Conservation (phyloP, 83 land plant species). For the Picea engelmannii region DNA sequence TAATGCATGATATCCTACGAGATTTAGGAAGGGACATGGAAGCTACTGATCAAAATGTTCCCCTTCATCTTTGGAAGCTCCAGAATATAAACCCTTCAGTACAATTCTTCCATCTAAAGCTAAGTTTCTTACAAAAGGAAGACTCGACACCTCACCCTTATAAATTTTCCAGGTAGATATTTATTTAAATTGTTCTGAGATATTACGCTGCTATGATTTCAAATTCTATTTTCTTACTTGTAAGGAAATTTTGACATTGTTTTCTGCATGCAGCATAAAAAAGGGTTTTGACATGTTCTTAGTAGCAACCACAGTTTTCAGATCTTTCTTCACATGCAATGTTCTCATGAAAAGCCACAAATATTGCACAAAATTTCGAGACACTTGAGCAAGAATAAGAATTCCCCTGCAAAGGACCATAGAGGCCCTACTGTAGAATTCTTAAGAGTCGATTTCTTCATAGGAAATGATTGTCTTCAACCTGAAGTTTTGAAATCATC, state of each 20-base stretch:
- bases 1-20: no score
- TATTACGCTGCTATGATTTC: no score
- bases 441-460: not conserved
- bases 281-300: no score
- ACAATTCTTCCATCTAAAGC: not conserved
- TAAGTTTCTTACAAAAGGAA: not conserved
- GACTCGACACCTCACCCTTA: not conserved
- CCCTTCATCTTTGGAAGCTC: not conserved
- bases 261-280: no score
- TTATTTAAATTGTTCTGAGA: no score
- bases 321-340: not conserved
- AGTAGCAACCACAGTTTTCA: not conserved
- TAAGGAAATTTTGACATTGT: no score
- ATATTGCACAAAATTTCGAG: not conserved
- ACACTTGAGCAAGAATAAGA: not conserved
- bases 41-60: not conserved
- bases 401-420: not conserved
- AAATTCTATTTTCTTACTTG: no score
- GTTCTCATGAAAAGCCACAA: not conserved
- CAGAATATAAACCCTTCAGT: not conserved
- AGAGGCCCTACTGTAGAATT: not conserved
- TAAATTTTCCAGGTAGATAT: no score
- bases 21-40: not conserved
- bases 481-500: no score
- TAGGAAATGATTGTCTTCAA: not conserved